Conservation (phyloP, 371 early-diverging fungal genomes). For the Catenaria anguillulae region DNA sequence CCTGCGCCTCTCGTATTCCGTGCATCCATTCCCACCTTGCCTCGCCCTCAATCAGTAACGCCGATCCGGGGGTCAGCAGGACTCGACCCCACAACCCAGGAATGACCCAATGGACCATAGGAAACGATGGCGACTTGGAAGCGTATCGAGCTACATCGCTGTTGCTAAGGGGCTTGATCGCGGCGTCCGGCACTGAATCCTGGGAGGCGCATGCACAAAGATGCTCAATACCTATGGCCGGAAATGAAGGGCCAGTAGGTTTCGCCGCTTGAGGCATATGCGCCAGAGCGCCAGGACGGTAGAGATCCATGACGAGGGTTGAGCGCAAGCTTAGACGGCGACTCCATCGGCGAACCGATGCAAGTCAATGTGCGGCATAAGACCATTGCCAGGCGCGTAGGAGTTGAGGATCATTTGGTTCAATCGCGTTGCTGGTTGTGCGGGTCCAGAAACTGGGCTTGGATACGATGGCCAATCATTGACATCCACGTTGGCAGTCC, state of each 20-base stretch:
- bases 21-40: slow-evolving; percentile 2
- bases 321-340: slow-evolving; percentile 10
- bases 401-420: slow-evolving; percentile 21
- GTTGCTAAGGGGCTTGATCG: not conserved
- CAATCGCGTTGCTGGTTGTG: not conserved
- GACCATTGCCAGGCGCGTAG: slow-evolving; percentile 19
- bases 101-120: not conserved
- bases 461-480: slow-evolving; percentile 1
- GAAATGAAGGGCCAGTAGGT: too few relatives aligned
- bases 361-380: slow-evolving; percentile 20
- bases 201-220: not conserved
- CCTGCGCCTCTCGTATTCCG: not conserved
- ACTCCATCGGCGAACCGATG: slow-evolving; percentile 19
- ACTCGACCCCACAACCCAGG: not conserved
- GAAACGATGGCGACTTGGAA: not conserved
- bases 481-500: not conserved
- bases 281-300: not conserved
- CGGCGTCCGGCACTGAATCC: not conserved
- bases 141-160: too few relatives aligned
- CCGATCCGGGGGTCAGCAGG: not conserved
- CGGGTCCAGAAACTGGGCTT: not conserved
- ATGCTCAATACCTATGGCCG: too few relatives aligned
- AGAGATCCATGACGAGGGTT: slow-evolving; percentile 2
- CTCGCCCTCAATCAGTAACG: not conserved
- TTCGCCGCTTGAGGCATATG: too few relatives aligned